A percentile compares a stretch with the other conserved stretches of the same genome.
Evolutionary conservation across 805 yeast species (phyloP).

Genomic region (Pichia scutulata): DNA sequence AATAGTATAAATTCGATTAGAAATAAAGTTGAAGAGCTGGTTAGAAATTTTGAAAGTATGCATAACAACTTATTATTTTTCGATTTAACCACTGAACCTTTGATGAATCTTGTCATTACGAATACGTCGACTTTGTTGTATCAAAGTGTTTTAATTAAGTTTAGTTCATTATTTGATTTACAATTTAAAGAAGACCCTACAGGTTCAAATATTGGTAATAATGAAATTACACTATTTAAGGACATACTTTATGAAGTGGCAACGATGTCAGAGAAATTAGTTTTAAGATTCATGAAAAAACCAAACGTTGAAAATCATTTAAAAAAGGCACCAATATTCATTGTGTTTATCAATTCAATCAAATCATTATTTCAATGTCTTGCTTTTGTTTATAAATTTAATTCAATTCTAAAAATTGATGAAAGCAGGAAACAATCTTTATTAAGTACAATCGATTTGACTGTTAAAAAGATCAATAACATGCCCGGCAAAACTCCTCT

Average conservation of each 20-base stretch:
- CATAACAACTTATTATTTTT: slow-evolving; percentile 23
- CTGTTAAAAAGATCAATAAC: slow-evolving; percentile 1
- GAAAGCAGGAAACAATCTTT: slow-evolving; percentile 4
- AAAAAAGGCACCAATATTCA: slow-evolving; percentile 16
- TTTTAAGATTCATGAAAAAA: slow-evolving; percentile 15
- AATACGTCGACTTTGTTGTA: slow-evolving; percentile 23
- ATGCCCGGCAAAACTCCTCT: slow-evolving; percentile 10
- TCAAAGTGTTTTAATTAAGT: slow-evolving; percentile 23
- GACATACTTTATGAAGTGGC: slow-evolving; percentile 17
- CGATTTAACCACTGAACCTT: slow-evolving; percentile 21
- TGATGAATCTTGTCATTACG: slow-evolving; percentile 19
- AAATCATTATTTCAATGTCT: slow-evolving; percentile 24
- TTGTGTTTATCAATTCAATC: slow-evolving; percentile 21
- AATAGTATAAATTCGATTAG: slow-evolving; percentile 16
- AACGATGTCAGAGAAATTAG: slow-evolving; percentile 14
- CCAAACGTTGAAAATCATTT: slow-evolving; percentile 12
- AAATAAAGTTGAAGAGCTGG: slow-evolving; percentile 21
- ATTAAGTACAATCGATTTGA: slow-evolving; percentile 7
- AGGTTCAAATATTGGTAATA: slow-evolving; percentile 11
- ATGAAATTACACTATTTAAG: slow-evolving; percentile 18
- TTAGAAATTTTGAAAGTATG: slow-evolving; percentile 21
- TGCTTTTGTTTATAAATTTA: slow-evolving; percentile 18
- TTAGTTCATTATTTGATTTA: slow-evolving; percentile 17
- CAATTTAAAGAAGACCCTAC: slow-evolving; percentile 11
- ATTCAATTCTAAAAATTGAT: slow-evolving; percentile 11